Conservation (phyloP, 2,329 filamentous ascomycete genomes). For the Stemphylium lycopersici region DNA sequence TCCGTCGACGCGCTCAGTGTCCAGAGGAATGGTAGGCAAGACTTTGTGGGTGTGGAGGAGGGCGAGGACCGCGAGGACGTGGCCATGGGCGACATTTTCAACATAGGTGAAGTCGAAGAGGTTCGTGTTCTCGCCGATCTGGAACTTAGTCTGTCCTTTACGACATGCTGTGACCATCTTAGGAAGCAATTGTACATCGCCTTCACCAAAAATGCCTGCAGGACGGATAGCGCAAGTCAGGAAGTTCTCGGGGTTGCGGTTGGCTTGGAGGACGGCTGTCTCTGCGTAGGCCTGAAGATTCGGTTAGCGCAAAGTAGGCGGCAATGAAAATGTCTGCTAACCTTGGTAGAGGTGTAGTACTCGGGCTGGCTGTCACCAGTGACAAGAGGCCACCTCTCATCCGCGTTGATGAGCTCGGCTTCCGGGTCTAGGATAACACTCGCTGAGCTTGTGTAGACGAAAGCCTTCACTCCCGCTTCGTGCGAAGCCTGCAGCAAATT, state of each 20-base stretch:
- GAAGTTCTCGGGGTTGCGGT: slow-evolving; percentile 54
- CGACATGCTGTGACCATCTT: slow-evolving; percentile 54
- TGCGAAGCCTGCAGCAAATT: slow-evolving; percentile 55
- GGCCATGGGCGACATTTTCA: slow-evolving; percentile 59
- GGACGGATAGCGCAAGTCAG: slow-evolving; percentile 58
- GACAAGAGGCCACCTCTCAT: slow-evolving; percentile 56
- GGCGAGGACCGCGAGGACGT: slow-evolving; percentile 57
- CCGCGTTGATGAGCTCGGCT: slow-evolving; percentile 56
- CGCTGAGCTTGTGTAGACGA: slow-evolving; percentile 60
- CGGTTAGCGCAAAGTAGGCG: background rate
- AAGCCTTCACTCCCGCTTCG: slow-evolving; percentile 57
- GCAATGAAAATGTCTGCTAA: slow-evolving; percentile 7
- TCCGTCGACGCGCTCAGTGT: slow-evolving; percentile 56
- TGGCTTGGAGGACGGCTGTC: slow-evolving; percentile 55
- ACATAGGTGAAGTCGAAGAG: slow-evolving; percentile 62
- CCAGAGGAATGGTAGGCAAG: slow-evolving; percentile 48
- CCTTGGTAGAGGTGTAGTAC: slow-evolving; percentile 60
- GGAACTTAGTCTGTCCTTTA: slow-evolving; percentile 57
- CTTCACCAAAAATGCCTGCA: slow-evolving; percentile 59
- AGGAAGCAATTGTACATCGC: slow-evolving; percentile 55
- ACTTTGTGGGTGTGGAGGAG: slow-evolving; percentile 54
- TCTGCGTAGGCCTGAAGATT: slow-evolving; percentile 53
- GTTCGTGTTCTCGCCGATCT: slow-evolving; percentile 60
- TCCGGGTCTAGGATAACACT: slow-evolving; percentile 56
- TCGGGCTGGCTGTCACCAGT: slow-evolving; percentile 56